phyloP scores from a whole-genome alignment of 805 yeast species.

The Lachancea kluyveri region DNA sequence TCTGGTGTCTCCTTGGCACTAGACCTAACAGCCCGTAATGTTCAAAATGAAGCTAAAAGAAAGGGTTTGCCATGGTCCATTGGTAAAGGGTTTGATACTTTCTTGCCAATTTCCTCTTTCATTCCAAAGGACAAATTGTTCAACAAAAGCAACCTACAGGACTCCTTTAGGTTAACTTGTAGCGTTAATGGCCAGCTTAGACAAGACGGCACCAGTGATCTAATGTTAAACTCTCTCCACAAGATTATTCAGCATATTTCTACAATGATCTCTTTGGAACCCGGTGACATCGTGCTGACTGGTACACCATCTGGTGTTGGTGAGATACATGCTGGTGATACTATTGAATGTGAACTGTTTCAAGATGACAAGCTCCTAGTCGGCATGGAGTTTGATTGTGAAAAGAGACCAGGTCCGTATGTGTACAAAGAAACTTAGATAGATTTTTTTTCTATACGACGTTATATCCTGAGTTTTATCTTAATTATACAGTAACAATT shows the following conservation, averaged over 20 bases:
- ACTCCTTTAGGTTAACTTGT: slow-evolving; percentile 24
- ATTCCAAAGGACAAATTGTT: slow-evolving; percentile 61
- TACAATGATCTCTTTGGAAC: slow-evolving; percentile 81
- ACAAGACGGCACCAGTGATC: slow-evolving; percentile 68
- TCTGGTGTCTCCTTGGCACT: slow-evolving; percentile 85
- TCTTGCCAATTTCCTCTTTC: slow-evolving; percentile 75
- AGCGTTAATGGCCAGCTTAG: slow-evolving; percentile 59
- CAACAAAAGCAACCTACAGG: slow-evolving; percentile 50
- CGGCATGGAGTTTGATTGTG: slow-evolving; percentile 36
- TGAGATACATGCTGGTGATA: slow-evolving; percentile 69
- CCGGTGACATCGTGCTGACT: slow-evolving; percentile 86
- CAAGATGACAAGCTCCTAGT: slow-evolving; percentile 52
- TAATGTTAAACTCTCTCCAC: slow-evolving; percentile 88
- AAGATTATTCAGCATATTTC: slow-evolving; percentile 75
- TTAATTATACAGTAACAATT: not conserved
- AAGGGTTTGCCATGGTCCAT: slow-evolving; percentile 96
- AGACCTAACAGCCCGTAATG: slow-evolving; percentile 93
- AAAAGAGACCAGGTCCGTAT: slow-evolving; percentile 54
- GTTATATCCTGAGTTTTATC: too few species aligned
- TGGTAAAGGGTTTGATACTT: slow-evolving; percentile 95
- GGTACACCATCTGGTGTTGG: slow-evolving; percentile 99
- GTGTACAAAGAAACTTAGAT: slow-evolving; percentile 41
- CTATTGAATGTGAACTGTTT: slow-evolving; percentile 54
- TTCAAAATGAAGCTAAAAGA: slow-evolving; percentile 88
- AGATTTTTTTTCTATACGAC: too few species aligned